Base-by-base conservation (phyloP, 169 alveolate species). In the Eimeria sp. region DNA sequence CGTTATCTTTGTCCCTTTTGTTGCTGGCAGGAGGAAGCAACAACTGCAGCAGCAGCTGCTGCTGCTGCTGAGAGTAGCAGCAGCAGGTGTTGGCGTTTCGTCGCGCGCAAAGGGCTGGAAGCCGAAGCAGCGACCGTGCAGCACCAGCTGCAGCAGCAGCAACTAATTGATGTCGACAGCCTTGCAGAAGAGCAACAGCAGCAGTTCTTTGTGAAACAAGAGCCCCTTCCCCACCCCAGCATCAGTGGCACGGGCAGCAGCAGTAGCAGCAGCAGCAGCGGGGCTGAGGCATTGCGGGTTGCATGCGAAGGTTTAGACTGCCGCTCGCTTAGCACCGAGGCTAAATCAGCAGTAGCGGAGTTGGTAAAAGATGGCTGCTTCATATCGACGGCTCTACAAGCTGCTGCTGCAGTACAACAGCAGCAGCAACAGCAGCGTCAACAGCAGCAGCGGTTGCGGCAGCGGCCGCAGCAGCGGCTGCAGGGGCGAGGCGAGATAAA, bases 331-430 rank as follows among this genome's bases (percentile, higher is more conserved):
- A 57, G 76, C 76, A 51, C 7, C 34, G 91, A 83, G 58, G 91
- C 91, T 27, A 51, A 27, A 13, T 54, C 57, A 30, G 75, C 30
- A 25, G 91, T 83, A 7, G 57, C 91, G 27, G 91, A 83, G 49
- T 54, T 83, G 25, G 91, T 83, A 76, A 49, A 34, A 30, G 91
- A 83, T 7, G 91, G 91, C 16, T 83, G 91, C 30, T 83, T 83
- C 54, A 83, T 83, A 30, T 51, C 72, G 4, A 51, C 63, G 11
- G 91, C 91, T n/a, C 14, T 83, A 58, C 91, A 83, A 76, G 91
- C 91, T 25, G 91, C 65, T 83, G 75, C 91, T 54, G 91, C 91
- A 43, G 91, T 83, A 76, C 91, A 83, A 76, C 91, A 83, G 91
- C 91, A 83, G 75, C 91, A 57, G 73, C 91, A 83, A 57, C 51